A percentile compares a stretch with the other conserved stretches of the same genome.
phyloP scores from a whole-genome alignment of 305 asterid genomes.

The Fraxinus latifolia region DNA sequence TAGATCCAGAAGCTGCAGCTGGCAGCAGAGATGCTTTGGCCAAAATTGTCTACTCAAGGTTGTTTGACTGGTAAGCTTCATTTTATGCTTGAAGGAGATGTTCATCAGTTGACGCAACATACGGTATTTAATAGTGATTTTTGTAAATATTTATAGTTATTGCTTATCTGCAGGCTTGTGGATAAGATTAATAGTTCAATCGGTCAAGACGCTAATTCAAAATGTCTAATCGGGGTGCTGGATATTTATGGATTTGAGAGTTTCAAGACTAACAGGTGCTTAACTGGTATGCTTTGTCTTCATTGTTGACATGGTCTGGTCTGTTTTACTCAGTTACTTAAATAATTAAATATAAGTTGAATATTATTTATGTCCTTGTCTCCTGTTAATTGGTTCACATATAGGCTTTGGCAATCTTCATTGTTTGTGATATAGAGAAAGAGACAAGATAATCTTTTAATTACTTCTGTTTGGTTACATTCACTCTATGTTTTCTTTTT shows the following conservation, averaged over 20 bases:
- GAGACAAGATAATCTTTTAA: neutral
- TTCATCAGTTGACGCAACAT: conserved; percentile 10
- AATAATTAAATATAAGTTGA: conserved; percentile 22
- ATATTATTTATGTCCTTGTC: conserved; percentile 17
- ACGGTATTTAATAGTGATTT: neutral
- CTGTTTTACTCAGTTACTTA: conserved; percentile 18
- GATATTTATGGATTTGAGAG: conserved; percentile 98
- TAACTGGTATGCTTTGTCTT: conserved; percentile 71
- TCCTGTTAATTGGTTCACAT: neutral
- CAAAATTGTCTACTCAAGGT: conserved; percentile 81
- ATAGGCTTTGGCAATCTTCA: neutral
- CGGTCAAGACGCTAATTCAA: conserved; percentile 89
- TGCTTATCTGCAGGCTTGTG: conserved; percentile 73
- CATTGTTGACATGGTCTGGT: conserved; percentile 36
- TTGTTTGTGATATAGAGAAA: neutral
- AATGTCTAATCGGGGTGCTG: conserved; percentile 84
- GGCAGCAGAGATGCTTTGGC: conserved; percentile 95
- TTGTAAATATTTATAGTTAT: conserved; percentile 1
- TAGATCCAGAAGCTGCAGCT: conserved; percentile 88
- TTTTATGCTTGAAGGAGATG: neutral
- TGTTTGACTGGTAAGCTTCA: conserved; percentile 83
- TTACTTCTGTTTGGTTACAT: neutral
- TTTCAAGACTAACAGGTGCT: conserved; percentile 99
- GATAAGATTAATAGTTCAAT: conserved; percentile 82
- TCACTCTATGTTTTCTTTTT: neutral